These are phyloP conservation scores for Nasturtium officinale DNA, from an alignment of 345 rosid genomes.

Conservation along the genomic window DNA sequence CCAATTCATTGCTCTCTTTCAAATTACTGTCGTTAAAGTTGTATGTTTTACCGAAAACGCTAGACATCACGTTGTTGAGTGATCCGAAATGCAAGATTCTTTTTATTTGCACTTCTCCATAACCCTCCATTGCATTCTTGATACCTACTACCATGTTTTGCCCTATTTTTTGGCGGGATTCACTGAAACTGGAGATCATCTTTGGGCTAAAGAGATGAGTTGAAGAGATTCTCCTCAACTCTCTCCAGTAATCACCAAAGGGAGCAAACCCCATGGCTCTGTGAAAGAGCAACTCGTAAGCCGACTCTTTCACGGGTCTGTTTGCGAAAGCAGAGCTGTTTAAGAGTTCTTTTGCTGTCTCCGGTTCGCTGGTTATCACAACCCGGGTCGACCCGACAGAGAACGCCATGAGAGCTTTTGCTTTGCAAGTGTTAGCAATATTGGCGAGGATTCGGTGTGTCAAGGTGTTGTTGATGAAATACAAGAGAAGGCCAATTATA, in stretches of 20 bases:
- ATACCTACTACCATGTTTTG: constrained; percentile 43
- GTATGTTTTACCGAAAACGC: constrained; percentile 54
- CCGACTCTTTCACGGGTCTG: constrained; percentile 84
- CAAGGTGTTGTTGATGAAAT: constrained; percentile 50
- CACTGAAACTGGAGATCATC: constrained; percentile 43
- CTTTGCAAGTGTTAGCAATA: constrained; percentile 42
- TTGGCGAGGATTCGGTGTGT: constrained; percentile 61
- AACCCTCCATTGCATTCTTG: constrained; percentile 28
- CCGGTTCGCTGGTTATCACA: constrained; percentile 66
- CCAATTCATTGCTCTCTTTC: constrained; percentile 43
- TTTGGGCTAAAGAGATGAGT: constrained; percentile 63
- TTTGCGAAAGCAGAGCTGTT: constrained; percentile 78
- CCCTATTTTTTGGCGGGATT: constrained; percentile 46
- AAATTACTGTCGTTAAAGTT: constrained; percentile 37
- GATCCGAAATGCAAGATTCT: constrained; percentile 52
- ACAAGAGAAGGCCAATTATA: constrained; percentile 50
- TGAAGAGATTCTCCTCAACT: constrained; percentile 69
- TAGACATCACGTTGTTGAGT: constrained; percentile 55
- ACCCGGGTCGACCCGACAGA: constrained; percentile 76
- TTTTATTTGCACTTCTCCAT: constrained; percentile 46
- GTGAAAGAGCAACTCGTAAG: constrained; percentile 76
- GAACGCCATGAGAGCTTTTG: constrained; percentile 68
- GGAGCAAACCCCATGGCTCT: constrained; percentile 93
- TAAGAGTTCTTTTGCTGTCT: constrained; percentile 68
- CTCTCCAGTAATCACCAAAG: constrained; percentile 82